Evolutionary conservation across 1,139 yeast species (phyloP).

Genomic region (Yamadazyma sp.): DNA sequence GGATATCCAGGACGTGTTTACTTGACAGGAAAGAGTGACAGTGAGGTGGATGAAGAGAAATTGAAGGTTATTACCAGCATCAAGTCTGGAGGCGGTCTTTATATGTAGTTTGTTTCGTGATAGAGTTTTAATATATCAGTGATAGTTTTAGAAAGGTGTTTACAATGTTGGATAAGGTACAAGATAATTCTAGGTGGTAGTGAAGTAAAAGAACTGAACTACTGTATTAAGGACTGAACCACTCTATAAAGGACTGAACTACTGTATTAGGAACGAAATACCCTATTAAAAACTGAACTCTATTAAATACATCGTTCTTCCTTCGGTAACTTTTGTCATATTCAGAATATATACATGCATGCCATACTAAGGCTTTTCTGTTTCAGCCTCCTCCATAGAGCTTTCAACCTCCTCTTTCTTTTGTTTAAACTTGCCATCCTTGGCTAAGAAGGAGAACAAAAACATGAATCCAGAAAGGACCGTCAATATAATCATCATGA

Average conservation of each 20-base stretch:
- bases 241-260: no score
- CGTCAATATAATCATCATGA: constrained; percentile 12
- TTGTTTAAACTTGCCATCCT: constrained; percentile 9
- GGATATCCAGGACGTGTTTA: constrained; percentile 16
- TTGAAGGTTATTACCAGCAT: constrained; percentile 18
- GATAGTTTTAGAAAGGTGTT: no score
- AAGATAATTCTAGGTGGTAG: no score
- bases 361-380: no score
- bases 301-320: neutral
- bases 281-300: no score
- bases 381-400: neutral
- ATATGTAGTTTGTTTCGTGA: constrained; percentile 7
- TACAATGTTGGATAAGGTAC: no score
- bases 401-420: constrained; percentile 1
- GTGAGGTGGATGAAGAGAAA: constrained; percentile 13
- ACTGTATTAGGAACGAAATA: no score
- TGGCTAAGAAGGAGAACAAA: constrained; percentile 11
- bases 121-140: neutral
- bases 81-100: constrained; percentile 13
- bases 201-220: no score
- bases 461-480: constrained; percentile 15
- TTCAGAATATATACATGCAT: no score
- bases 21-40: constrained; percentile 8
- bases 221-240: no score
- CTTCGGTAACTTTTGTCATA: no score